Evolutionary conservation across 169 alveolate species (phyloP).

Genomic region (Eimeria praecox): DNA sequence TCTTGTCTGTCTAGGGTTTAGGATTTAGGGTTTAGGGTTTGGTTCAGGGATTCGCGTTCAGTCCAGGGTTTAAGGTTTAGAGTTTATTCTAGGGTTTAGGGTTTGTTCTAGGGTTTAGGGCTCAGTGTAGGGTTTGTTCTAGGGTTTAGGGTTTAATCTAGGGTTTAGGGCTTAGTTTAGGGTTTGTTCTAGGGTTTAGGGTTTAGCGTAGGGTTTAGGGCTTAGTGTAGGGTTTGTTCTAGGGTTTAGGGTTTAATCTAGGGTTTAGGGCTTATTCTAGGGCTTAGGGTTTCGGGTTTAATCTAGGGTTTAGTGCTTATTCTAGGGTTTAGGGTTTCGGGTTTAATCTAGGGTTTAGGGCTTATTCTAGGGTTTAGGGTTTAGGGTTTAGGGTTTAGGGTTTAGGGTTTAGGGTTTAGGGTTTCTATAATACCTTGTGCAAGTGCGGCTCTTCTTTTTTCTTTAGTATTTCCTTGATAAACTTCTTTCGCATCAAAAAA

Average conservation of each 20-base stretch:
- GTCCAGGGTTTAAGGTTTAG: background rate
- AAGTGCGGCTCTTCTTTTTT: constrained; percentile 81
- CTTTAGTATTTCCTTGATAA: constrained; percentile 81
- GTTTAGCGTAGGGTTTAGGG: background rate
- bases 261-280: too few relatives aligned
- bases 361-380: background rate
- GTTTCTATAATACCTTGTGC: constrained; percentile 83
- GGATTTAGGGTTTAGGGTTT: too few relatives aligned
- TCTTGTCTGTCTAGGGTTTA: too few relatives aligned
- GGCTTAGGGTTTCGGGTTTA: too few relatives aligned
- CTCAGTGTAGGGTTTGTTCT: too few relatives aligned
- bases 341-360: too few relatives aligned
- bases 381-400: background rate
- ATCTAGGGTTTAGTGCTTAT: too few relatives aligned
- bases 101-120: background rate
- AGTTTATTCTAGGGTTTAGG: background rate
- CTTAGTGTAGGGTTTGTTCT: too few relatives aligned
- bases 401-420: background rate
- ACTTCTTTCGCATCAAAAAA: constrained; percentile 69
- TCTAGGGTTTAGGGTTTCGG: too few relatives aligned
- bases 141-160: too few relatives aligned
- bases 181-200: background rate
- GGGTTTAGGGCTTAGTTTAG: background rate
- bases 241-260: too few relatives aligned
- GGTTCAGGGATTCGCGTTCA: too few relatives aligned